Conservation (phyloP, 2,329 filamentous ascomycete genomes). For the Amphichorda felina region DNA sequence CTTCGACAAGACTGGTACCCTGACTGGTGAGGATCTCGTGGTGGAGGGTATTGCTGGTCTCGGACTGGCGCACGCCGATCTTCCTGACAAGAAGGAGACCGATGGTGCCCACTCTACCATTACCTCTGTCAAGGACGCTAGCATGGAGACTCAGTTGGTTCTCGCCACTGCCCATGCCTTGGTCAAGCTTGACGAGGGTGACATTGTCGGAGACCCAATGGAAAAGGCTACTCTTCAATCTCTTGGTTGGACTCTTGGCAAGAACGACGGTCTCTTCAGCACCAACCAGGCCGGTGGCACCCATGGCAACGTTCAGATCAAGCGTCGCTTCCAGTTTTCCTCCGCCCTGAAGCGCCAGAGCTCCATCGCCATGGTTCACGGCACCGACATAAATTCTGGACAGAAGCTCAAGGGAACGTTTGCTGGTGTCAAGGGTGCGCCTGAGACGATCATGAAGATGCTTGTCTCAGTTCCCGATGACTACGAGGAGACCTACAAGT, state of each 20-base stretch:
- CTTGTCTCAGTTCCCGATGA: constrained; percentile 68
- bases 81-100: constrained; percentile 52
- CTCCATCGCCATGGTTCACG: constrained; percentile 74
- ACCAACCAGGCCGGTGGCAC: constrained; percentile 25
- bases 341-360: constrained; percentile 93
- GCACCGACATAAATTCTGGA: constrained; percentile 58
- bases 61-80: constrained; percentile 55
- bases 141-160: constrained; percentile 78
- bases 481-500: constrained; percentile 97
- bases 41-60: constrained; percentile 94
- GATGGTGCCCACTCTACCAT: constrained; percentile 79
- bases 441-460: constrained; percentile 94
- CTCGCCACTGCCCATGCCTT: constrained; percentile 90
- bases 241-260: constrained; percentile 86
- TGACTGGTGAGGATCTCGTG: constrained; percentile 92
- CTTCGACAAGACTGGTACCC: constrained; percentile 96
- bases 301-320: constrained; percentile 76
- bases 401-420: constrained; percentile 78
- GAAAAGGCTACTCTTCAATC: constrained; percentile 89
- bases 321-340: constrained; percentile 96
- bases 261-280: constrained; percentile 71
- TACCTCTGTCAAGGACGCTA: constrained; percentile 56
- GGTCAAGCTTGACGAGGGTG: constrained; percentile 92
- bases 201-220: constrained; percentile 97
- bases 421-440: constrained; percentile 90